Evolutionary conservation across 1,284 basidiomycete genomes (phyloP).

Genomic region (Boletus smithii): DNA sequence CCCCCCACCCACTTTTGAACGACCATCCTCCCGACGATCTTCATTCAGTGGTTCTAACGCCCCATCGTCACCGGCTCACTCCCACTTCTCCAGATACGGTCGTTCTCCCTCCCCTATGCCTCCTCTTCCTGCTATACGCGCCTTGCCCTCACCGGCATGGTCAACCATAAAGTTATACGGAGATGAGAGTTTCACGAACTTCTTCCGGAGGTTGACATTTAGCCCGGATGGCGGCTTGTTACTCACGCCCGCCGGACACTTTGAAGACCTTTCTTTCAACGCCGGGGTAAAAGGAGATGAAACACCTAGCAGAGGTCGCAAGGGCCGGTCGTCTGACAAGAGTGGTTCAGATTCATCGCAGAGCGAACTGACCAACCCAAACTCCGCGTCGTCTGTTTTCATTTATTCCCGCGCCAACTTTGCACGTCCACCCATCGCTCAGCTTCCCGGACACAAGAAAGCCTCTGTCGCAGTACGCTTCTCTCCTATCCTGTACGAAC

Average conservation of each 20-base stretch:
- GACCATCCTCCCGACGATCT: conserved; percentile 73
- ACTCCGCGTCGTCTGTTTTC: conserved; percentile 72
- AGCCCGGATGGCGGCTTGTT: conserved; percentile 93
- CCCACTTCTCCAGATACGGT: conserved; percentile 53
- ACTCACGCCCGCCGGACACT: conserved; percentile 93
- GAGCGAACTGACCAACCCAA: conserved; percentile 30
- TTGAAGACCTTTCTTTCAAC: conserved; percentile 78
- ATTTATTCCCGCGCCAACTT: conserved; percentile 96
- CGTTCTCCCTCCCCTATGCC: conserved; percentile 91
- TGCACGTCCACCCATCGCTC: conserved; percentile 86
- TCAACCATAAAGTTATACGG: conserved; percentile 77
- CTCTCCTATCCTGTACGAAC: conserved; percentile 89
- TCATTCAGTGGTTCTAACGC: conserved; percentile 84
- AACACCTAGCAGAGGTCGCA: conserved; percentile 52
- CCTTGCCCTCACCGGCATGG: conserved; percentile 49
- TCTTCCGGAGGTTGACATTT: conserved; percentile 92
- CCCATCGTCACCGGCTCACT: conserved; percentile 63
- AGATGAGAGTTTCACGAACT: conserved; percentile 93
- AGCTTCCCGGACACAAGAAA: conserved; percentile 94
- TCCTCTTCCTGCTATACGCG: conserved; percentile 82
- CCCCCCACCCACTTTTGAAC: conserved; percentile 66
- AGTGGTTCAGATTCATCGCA: conserved; percentile 25
- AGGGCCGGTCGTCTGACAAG: conserved; percentile 45
- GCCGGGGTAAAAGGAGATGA: conserved; percentile 36
- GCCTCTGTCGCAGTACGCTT: conserved; percentile 92